phyloP scores from a whole-genome alignment of 495 filamentous ascomycete species.

The Stereocaulon alpinum region DNA sequence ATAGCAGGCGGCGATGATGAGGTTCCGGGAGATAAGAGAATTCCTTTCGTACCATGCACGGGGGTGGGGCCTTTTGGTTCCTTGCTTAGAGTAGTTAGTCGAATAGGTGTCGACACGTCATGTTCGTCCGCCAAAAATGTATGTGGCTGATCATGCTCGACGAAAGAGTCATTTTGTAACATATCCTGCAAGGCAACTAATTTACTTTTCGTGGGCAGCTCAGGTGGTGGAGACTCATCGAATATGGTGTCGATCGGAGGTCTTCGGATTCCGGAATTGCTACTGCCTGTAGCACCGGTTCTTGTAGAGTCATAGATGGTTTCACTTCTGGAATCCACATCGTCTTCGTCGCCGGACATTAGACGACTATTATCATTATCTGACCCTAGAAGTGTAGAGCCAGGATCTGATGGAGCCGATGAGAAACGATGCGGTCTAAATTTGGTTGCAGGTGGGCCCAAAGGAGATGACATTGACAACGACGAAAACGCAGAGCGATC shows the following conservation, averaged over 20 bases:
- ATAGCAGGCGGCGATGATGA: background rate
- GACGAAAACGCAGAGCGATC: constrained; percentile 11
- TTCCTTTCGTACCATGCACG: background rate
- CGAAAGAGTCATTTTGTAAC: constrained; percentile 36
- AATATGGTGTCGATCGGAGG: constrained; percentile 79
- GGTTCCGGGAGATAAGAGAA: background rate
- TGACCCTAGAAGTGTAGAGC: constrained; percentile 74
- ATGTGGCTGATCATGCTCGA: constrained; percentile 27
- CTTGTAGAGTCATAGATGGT: constrained; percentile 86
- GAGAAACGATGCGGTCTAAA: constrained; percentile 32
- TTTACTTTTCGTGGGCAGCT: constrained; percentile 42
- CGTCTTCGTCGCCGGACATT: constrained; percentile 71
- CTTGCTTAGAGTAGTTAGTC: constrained; percentile 18
- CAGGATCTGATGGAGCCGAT: constrained; percentile 52
- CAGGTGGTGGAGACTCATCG: constrained; percentile 56
- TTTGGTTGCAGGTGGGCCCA: constrained; percentile 9
- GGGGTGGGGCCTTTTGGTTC: constrained; percentile 17
- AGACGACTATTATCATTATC: constrained; percentile 69
- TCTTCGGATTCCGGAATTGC: constrained; percentile 38
- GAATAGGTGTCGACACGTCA: constrained; percentile 46
- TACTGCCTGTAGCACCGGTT: constrained; percentile 61
- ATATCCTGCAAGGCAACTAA: constrained; percentile 47
- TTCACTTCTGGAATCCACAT: constrained; percentile 62
- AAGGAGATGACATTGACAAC: constrained; percentile 13
- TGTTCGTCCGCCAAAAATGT: constrained; percentile 52